phyloP scores from a whole-genome alignment of 2,329 filamentous ascomycete species.

The Claviceps quebecensis region DNA sequence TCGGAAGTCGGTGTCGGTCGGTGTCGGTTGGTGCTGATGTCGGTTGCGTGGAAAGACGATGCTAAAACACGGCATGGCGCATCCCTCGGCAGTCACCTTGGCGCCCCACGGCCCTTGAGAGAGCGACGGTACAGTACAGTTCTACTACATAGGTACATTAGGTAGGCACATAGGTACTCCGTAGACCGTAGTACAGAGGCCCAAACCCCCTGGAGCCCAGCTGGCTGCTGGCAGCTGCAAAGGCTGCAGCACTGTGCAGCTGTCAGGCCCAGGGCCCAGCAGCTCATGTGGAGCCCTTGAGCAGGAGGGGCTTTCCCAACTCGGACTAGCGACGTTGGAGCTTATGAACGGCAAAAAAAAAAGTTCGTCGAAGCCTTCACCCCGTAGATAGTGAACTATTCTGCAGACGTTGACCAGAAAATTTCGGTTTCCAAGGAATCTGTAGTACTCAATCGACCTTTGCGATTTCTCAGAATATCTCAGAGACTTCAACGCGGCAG shows the following conservation, averaged over 20 bases:
- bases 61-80: neutral
- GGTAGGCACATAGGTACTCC: no score
- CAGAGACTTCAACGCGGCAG: neutral
- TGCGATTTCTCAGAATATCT: no score
- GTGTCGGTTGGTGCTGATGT: neutral
- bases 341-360: constrained; percentile 13
- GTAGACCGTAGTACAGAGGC: no score
- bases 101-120: no score
- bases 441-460: neutral
- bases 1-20: neutral
- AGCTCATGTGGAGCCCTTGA: neutral
- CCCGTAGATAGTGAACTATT: neutral
- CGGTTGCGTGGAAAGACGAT: neutral
- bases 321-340: neutral
- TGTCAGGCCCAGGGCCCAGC: neutral
- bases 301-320: neutral
- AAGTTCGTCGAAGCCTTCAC: constrained; percentile 8
- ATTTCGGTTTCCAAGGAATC: neutral
- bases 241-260: neutral
- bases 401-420: neutral
- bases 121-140: no score
- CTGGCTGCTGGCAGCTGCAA: neutral
- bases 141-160: no score
- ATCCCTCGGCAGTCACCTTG: no score
- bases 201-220: no score